Evolutionary conservation across 306 rosid species (phyloP), one percentile per base, ranked within the genome.

Genomic region (Malus fusca): DNA sequence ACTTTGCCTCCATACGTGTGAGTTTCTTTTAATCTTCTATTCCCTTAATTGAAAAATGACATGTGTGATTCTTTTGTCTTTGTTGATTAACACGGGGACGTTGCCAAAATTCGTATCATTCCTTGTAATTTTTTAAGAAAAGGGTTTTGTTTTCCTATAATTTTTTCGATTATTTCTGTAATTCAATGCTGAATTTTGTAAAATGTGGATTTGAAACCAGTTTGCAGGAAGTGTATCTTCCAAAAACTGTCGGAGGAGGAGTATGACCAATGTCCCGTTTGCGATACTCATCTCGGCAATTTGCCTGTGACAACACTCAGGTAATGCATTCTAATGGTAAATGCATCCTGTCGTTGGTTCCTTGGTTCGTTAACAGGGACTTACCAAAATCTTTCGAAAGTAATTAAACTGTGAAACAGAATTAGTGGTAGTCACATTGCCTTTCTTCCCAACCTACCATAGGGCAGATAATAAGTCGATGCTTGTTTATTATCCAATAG

Each of bases 211-310:
- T 75, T n/a, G 25, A 71, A 77, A 78, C 51, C 95, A 95, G 97
- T 95, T 88, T 95, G 99, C 89, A 90, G 97, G 88, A 92, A 85
- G 63, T 95, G 99, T 79, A 95, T 95, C 77, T 89, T 83, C 40
- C 89, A 88, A 73, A 90, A 88, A 78, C 85, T 92, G 74, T 89
- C 97, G 22, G 97, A 95, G 73, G 97, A 95, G 84, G 53, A 46
- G 53, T 51, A 72, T 35, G 97, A 92, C 73, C 82, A 72, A 68
- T 95, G 97, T 82, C 97, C 99, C 1, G 97, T 87, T 25, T 95
- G 99, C 86, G 72, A 90, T 69, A 83, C 90, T 75, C 97, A 90
- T 83, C 86, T 95, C 15, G 99, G 99, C 14, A 85, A 88, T 78
- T 90, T 87, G 73, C 99, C 97, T 0, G 85, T 87, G 66, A 97